Evolutionary conservation across 2,329 filamentous ascomycete species (phyloP), one percentile per base, ranked within the genome.

Genomic region (Lecanicillium sp.): DNA sequence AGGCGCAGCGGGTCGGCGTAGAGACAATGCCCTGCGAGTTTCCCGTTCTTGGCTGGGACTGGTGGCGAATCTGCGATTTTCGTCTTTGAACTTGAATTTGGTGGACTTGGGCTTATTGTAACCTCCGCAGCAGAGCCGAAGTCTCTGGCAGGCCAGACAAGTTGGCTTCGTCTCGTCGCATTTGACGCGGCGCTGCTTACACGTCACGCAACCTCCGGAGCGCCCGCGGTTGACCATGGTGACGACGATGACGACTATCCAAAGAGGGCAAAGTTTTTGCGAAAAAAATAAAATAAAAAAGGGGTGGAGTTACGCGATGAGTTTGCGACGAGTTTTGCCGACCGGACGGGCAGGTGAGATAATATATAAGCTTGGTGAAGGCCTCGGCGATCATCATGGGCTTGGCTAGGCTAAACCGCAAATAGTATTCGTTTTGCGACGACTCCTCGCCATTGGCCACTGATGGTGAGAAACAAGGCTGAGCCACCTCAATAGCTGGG

Each of bases 121-220:
- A 9, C 35, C 44, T 24, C 15, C 21, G 14, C 35, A 39, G 20
- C 26, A 19, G 15, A 40, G 26, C 3, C 15, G 37, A 15, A 56
- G 52, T 19, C 51, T 51, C 26, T 40, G 48, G 24, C 50, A 54
- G 15, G 49, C 11, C 26, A 32, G 52, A 46, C 58, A 60, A 15
- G 49, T 48, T 14, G 61, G 61, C 30, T 55, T 59, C 14, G 51
- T 50, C 48, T 63, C 59, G 40, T 60, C 58, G 49, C 62, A 64
- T 51, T 64, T 63, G 41, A 63, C 59, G 19, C 60, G 54, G 14
- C 61, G 56, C 30, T 49, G 44, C 50, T 62, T 60, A 51, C 53
- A 56, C 21, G 53, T 55, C 20, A 54, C 37, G 36, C 54, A 56
- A 14, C 53, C 53, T 35, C 23, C 8, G 14, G 44, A 46, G 15